Evolutionary conservation across 1,284 basidiomycete genomes (phyloP), one percentile per base, ranked within the genome.

Genomic region (Leccinum solheimii): DNA sequence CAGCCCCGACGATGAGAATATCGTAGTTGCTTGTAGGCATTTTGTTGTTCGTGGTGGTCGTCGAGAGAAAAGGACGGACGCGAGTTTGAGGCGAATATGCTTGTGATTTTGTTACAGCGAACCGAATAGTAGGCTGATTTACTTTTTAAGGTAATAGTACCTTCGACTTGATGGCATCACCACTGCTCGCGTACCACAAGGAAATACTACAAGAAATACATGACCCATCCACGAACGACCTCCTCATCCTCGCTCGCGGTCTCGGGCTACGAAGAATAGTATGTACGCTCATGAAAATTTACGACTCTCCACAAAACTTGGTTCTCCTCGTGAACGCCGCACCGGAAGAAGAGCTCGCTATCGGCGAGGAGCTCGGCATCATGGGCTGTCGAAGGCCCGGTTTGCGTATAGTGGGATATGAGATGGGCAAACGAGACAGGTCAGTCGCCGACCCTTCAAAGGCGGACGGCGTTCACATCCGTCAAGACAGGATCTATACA

Each of bases 361-460:
- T 99, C 45, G 94, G 94, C 0, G 95, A 98, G 68, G 94, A 97
- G 72, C 83, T 99, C 9, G 91, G 93, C 0, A 88, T 95, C 23
- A 91, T 97, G 84, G 95, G 96, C 2, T 95, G 94, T 64, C 80
- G 92, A 62, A 90, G 87, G 67, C 95, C 94, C 0, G 94, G 95
- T 0, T 79, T 99, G 61, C 82, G 94, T 14, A 83, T 91, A 11
- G 86, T 99, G 3, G 89, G 86, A 0, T 93, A 95, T 72, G 95
- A 98, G 73, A 92, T 90, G 72, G 83, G 79, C 6, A 89, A 86
- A 66, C 90, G 89, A 71, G 90, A 95, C 55, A 82, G 94, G 92
- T 94, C 19, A 26, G 71, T 30, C 38, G n/a, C 7, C 4, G 14
- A 16, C 32, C 6, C 27, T 26, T 14, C 1, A 32, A 23, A 13